Base-by-base conservation (phyloP, 2,329 filamentous ascomycete species). In the Penicillium occitanis region DNA sequence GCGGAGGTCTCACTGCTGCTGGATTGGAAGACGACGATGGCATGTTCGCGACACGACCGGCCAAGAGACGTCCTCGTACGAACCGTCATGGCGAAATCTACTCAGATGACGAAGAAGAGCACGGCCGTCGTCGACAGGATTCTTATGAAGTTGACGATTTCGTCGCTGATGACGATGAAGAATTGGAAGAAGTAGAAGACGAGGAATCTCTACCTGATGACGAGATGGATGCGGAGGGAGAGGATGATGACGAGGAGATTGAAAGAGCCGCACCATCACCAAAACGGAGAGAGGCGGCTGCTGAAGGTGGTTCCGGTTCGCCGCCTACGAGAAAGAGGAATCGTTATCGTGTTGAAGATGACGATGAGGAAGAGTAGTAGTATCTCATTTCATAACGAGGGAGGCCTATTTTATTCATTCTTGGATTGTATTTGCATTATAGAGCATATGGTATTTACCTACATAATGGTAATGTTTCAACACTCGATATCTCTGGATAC, bases 131-230 rank as follows among this genome's bases (percentile, higher is more conserved):
- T 50, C 89, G 90, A 75, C 88, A 93, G 76, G 90, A 96, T 78
- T 89, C 93, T 72, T 93, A 93, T 73, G 91, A 94, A 74, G 90
- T 91, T 73, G 89, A 91, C 58, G 91, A 93, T 73, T 94, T 94
- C 78, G 88, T 94, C 62, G 82, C 82, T 28, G 77, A 76, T 17
- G 82, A 80, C 57, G 82, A 84, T 60, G 82, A 83, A 71, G 82
- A 84, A 57, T 73, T 76, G 1, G 82, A 84, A 67, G 72, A 82
- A 37, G 79, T 76, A 17, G 81, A 77, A 8, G 77, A 78, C 28
- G 80, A 80, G 25, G 81, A 81, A 13, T 76, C 75, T 46, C 71
- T 78, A 8, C 78, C 78, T 55, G 80, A 81, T 60, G 80, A 80
- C 2, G 79, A 81, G 33, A 75, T 79, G 66, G 81, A 83, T 68